These are phyloP conservation scores for Didymosphaeria variabile DNA, from an alignment of 2,329 filamentous ascomycete species.

Conservation along the genomic window DNA sequence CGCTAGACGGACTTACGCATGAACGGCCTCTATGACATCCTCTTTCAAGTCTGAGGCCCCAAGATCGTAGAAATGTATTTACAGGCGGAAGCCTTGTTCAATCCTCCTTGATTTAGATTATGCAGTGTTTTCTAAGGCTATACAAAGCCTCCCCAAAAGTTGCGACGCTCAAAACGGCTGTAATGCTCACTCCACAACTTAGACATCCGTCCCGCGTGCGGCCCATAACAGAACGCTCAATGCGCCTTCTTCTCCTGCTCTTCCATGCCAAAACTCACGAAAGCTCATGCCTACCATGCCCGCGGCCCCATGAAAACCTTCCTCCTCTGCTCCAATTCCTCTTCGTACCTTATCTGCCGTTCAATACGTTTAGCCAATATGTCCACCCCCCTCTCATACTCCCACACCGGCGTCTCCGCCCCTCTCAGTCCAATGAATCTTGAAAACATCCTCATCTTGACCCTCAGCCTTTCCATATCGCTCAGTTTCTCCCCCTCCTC, in stretches of 20 bases:
- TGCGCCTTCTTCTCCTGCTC: background rate
- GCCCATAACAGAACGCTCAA: background rate
- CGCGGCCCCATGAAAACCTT: constrained; percentile 24
- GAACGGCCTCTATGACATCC: too few relatives aligned
- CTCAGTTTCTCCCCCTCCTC: constrained; percentile 38
- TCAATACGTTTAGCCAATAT: constrained; percentile 37
- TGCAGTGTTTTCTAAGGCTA: background rate
- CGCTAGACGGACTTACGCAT: too few relatives aligned
- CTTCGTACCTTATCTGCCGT: constrained; percentile 35
- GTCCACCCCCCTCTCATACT: constrained; percentile 54
- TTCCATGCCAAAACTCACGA: background rate
- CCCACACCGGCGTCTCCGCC: constrained; percentile 62
- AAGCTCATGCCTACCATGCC: constrained; percentile 9
- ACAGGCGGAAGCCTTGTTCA: background rate
- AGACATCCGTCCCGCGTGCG: background rate
- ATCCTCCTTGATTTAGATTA: background rate
- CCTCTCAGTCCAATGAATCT: constrained; percentile 77
- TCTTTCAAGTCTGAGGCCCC: too few relatives aligned
- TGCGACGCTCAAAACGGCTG: background rate
- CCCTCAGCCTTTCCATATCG: constrained; percentile 51
- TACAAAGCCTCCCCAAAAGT: background rate
- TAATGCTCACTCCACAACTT: background rate
- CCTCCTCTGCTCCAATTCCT: constrained; percentile 17
- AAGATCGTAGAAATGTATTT: too few relatives aligned
- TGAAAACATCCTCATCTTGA: constrained; percentile 76